Conservation (phyloP, 83 land plant genomes). For the Picea mariana region DNA sequence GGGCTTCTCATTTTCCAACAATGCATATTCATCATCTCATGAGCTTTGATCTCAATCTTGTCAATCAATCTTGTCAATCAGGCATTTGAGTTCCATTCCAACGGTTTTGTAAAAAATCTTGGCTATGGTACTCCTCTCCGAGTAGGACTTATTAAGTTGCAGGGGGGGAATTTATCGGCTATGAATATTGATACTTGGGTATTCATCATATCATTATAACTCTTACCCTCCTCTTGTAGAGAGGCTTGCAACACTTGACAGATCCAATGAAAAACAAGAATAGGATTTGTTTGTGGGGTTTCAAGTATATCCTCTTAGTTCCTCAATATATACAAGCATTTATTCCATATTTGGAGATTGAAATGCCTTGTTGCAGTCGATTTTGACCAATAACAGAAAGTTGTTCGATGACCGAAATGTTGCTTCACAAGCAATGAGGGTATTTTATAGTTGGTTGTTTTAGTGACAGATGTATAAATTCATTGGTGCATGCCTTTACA, state of each 20-base stretch:
- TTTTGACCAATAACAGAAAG: no score
- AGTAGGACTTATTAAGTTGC: constrained; percentile 82
- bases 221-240: constrained; percentile 93
- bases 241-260: constrained; percentile 85
- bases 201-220: constrained; percentile 97
- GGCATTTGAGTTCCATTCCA: constrained; percentile 50
- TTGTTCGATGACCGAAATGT: no score
- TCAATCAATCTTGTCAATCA: constrained; percentile 40
- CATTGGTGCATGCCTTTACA: background rate
- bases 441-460: background rate
- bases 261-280: constrained; percentile 51
- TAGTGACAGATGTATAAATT: background rate
- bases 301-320: background rate
- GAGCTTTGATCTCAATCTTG: constrained; percentile 86
- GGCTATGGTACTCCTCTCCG: constrained; percentile 72
- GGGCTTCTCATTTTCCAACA: no score
- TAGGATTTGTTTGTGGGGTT: constrained; percentile 9
- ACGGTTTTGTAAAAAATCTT: constrained; percentile 92
- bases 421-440: background rate
- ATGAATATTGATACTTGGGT: constrained; percentile 99
- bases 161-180: constrained; percentile 96
- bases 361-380: no score
- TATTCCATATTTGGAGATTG: background rate
- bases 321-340: background rate
- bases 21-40: no score